phyloP scores from a whole-genome alignment of 164 flowering plant species.

The Liriodendron chinense region DNA sequence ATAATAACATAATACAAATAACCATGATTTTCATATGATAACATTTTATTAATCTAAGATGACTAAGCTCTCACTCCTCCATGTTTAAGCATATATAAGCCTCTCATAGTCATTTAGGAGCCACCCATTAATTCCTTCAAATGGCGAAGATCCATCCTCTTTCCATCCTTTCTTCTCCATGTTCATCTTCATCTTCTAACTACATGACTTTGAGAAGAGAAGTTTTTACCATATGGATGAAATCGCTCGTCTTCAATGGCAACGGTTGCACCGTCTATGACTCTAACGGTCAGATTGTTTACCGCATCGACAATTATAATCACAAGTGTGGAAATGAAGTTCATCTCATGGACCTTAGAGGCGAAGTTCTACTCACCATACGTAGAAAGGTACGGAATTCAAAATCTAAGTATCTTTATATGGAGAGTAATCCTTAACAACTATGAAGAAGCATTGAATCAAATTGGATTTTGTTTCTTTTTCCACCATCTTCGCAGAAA shows the following conservation, averaged over 20 bases:
- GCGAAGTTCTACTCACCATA: constrained; percentile 29
- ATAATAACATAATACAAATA: background rate
- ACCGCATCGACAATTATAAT: constrained; percentile 38
- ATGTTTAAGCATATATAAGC: background rate
- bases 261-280: constrained; percentile 41
- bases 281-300: constrained; percentile 32
- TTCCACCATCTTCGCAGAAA: constrained; percentile 28
- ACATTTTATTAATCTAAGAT: background rate
- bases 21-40: background rate
- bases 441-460: background rate
- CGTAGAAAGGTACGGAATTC: constrained; percentile 23
- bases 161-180: background rate
- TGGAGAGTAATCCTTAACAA: background rate
- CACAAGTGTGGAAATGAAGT: constrained; percentile 22
- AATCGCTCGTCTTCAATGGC: constrained; percentile 33
- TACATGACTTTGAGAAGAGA: constrained; percentile 12
- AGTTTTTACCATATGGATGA: constrained; percentile 46
- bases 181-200: constrained; percentile 10
- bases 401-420: background rate
- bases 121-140: background rate
- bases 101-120: background rate
- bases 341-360: constrained; percentile 37
- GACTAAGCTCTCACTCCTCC: background rate
- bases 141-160: constrained; percentile 15
- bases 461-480: constrained; percentile 3